Evolutionary conservation across 768 basidiomycete species (phyloP), one percentile per base, ranked within the genome.

Genomic region (Sutorius australiensis): DNA sequence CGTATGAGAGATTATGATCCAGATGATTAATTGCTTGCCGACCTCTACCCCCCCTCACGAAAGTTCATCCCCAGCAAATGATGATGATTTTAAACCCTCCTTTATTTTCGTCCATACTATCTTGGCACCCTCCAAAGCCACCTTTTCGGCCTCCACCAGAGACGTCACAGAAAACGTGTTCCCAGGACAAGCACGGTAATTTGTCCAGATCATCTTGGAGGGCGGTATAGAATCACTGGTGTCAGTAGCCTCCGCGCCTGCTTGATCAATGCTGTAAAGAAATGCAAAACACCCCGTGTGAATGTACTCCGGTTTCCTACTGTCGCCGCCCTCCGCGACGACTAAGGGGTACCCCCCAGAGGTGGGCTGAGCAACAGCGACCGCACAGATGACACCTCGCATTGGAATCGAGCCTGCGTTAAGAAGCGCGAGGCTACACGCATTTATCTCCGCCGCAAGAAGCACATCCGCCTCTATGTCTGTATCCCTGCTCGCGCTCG

Each of bases 241-340:
- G 1, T 8, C 37, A 17, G 34, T 9, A 3, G 6, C 43, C 13
- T 16, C 36, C 1, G 5, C 2, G 2, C 13, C 16, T 1, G 21
- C 47, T 0, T 31, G 24, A 12, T 54, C 61, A n/a, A 59, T 42
- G 12, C 68, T 67, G 61, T 77, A 76, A 50, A 86, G 59, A 67
- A 89, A 92, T 1, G 85, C 88, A 59, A 91, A 90, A 58, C 83
- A 83, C 0, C 88, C 88, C 5, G 74, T 69, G 6, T 73, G 79
- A 6, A 74, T 69, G 6, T 73, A 79, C 0, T 51, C 46, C 0
- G 60, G 78, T 5, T 72, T 70, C 16, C 76, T 11, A 21, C 8
- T 13, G 5, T 16, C 11, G 1, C 37, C 10, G 1, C 78, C 9
- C 64, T 85, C 83, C 2, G 83, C 68, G 13, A 86, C 62, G 3